These are phyloP conservation scores for Agapanthus africanus DNA, from an alignment of 106 monocot species.

Conservation along the genomic window DNA sequence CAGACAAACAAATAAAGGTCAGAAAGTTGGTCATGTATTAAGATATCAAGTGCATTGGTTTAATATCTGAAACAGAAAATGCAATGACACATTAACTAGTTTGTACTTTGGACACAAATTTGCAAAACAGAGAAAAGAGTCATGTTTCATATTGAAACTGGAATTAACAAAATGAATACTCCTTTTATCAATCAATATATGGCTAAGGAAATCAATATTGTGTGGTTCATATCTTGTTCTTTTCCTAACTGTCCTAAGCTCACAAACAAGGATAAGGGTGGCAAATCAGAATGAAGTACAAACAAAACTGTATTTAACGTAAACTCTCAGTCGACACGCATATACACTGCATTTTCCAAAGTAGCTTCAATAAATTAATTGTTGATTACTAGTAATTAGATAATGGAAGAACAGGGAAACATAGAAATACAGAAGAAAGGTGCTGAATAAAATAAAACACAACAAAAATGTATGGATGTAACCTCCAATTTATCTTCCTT, in stretches of 20 bases:
- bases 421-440: neutral
- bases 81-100: neutral
- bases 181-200: too few relatives aligned
- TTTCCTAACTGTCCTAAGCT: too few relatives aligned
- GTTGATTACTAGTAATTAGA: neutral
- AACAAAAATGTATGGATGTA: too few relatives aligned
- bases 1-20: neutral
- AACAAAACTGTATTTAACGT: too few relatives aligned
- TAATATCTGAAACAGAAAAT: neutral
- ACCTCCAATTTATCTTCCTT: neutral
- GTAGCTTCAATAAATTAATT: neutral
- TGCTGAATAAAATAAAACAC: neutral
- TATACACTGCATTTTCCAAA: too few relatives aligned
- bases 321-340: too few relatives aligned
- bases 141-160: neutral
- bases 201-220: too few relatives aligned
- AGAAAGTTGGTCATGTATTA: neutral
- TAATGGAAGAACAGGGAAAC: neutral
- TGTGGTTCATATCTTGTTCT: too few relatives aligned
- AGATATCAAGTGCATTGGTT: neutral
- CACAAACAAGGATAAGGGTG: too few relatives aligned
- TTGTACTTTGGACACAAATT: neutral
- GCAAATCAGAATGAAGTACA: too few relatives aligned
- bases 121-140: neutral
- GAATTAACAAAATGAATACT: neutral